Base-by-base conservation (phyloP, 495 filamentous ascomycete species). In the Xylaria venustula region DNA sequence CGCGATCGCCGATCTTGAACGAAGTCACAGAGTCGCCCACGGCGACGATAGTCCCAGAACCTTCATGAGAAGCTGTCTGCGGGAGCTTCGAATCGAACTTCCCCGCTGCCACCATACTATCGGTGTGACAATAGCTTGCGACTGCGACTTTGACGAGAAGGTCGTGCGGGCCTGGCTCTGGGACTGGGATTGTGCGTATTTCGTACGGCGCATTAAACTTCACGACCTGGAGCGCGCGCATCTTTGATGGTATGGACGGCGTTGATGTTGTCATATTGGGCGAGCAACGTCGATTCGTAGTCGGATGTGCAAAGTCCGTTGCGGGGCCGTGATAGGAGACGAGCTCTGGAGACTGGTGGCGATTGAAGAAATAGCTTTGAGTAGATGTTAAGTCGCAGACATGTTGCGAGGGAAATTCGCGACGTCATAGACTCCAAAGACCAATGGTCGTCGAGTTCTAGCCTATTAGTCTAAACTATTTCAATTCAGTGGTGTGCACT, bases 81-180 rank as follows among this genome's bases (percentile, higher is more conserved):
- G 84, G 83, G 7, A 86, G 73, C 15, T 63, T 55, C 17, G 75
- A 71, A 22, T 63, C 63, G 57, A 67, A 67, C 46, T 73, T 54
- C 54, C 85, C 81, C 1, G 73, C 65, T 40, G 61, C 61, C 32
- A 81, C 78, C 76, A 85, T 84, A 59, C 68, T 60, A 68, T 87
- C 85, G 7, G 85, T 86, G 70, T 87, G 84, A 75, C 84, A 87
- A 64, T 84, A 75, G 11, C 80, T 83, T 30, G 80, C 84, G 17
- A 82, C 83, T 46, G 77, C 82, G 45, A 85, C 73, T 71, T 84
- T 84, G 63, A 86, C 73, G 41, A 86, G 81, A 12, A 87, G 62
- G 61, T 86, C 83, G 58, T 81, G 65, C 1, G 76, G 73, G 12
- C 67, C 59, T 14, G 85, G 72, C 26, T 64, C 62, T 23, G 84